phyloP scores from a whole-genome alignment of 169 alveolate species.

The Pseudocohnilembus persalinus region DNA sequence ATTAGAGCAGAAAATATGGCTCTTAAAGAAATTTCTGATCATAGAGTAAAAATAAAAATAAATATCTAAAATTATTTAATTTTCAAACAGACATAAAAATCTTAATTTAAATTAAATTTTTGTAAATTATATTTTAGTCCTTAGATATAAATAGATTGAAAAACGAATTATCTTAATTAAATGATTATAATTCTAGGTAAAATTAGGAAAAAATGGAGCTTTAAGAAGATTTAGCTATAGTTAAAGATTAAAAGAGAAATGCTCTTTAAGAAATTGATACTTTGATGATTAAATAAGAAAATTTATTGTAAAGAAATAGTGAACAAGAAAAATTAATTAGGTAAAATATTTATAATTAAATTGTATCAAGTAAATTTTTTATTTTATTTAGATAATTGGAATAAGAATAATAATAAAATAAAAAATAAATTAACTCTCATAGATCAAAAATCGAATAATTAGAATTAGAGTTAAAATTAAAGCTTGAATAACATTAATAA shows the following conservation, averaged over 20 bases:
- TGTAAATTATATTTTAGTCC: background rate
- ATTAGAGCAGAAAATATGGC: constrained; percentile 46
- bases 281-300: background rate
- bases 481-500: background rate
- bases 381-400: background rate
- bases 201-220: constrained; percentile 26
- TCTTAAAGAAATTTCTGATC: constrained; percentile 43
- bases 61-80: too few relatives aligned
- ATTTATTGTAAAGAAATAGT: constrained; percentile 26
- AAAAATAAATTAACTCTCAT: constrained; percentile 8
- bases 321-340: constrained; percentile 18
- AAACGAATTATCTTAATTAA: constrained; percentile 16
- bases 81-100: too few relatives aligned
- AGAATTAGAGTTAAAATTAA: background rate
- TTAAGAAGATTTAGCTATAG: constrained; percentile 20
- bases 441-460: background rate
- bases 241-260: constrained; percentile 40
- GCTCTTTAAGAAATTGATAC: constrained; percentile 8
- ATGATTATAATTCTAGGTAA: constrained; percentile 8
- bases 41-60: constrained; percentile 1
- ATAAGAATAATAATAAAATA: constrained; percentile 10
- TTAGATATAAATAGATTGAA: constrained; percentile 34
- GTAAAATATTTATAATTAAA: background rate
- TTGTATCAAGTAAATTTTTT: background rate
- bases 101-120: too few relatives aligned